phyloP scores from a whole-genome alignment of 2,329 filamentous ascomycete species.

The Verticillium klebahnii region DNA sequence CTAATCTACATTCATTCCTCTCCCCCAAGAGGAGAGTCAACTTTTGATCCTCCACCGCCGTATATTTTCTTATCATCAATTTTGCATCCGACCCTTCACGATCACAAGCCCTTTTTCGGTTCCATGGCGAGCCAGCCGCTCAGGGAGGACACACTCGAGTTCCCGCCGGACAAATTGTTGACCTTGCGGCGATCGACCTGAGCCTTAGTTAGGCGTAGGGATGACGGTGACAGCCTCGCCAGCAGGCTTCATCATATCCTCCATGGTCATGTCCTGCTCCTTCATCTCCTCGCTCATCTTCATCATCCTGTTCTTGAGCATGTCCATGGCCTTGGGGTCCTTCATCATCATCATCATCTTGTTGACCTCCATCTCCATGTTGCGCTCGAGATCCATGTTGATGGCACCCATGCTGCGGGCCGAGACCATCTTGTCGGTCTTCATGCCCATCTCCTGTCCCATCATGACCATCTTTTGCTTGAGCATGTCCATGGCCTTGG shows the following conservation, averaged over 20 bases:
- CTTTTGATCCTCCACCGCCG: background rate
- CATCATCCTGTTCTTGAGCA: conserved; percentile 1
- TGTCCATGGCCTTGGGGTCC: background rate
- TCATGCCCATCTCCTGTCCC: background rate
- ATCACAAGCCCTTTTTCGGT: background rate
- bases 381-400: background rate
- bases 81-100: background rate
- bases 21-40: background rate
- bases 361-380: background rate
- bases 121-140: conserved; percentile 17
- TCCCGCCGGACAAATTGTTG: background rate
- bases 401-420: background rate
- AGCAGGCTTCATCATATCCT: background rate
- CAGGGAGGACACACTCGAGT: conserved; percentile 11
- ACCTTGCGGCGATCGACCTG: background rate
- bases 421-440: background rate
- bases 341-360: background rate
- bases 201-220: background rate
- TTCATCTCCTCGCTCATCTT: conserved; percentile 1
- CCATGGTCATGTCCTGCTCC: background rate
- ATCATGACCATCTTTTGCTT: conserved; percentile 2
- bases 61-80: background rate
- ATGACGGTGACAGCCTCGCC: conserved; percentile 4
- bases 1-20: background rate
- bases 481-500: background rate